Evolutionary conservation across 2,329 filamentous ascomycete genomes (phyloP).

Genomic region (Colletotrichum tabaci): DNA sequence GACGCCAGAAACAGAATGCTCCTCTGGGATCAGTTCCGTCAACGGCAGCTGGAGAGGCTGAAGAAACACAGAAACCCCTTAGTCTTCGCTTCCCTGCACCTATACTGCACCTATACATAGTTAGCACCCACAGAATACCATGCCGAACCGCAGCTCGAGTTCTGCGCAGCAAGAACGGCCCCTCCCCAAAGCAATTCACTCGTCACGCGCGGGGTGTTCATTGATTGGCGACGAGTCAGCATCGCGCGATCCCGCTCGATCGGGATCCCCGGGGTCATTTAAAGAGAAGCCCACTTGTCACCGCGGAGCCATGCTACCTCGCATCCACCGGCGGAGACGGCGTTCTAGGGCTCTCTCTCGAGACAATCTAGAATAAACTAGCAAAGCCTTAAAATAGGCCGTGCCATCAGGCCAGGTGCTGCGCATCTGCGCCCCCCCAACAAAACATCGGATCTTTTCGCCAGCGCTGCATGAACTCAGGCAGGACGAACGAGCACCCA

Average conservation of each 20-base stretch:
- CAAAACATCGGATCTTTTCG: slow-evolving; percentile 3
- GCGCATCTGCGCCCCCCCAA: neutral
- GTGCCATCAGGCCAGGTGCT: neutral
- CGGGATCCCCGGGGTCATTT: neutral
- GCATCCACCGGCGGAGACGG: too few species aligned
- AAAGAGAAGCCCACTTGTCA: neutral
- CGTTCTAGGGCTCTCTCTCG: neutral
- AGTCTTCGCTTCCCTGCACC: neutral
- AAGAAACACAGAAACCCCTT: neutral
- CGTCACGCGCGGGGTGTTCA: neutral
- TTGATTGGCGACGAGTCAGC: slow-evolving; percentile 11
- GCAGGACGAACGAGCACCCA: neutral
- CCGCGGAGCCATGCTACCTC: too few species aligned
- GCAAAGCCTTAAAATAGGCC: neutral
- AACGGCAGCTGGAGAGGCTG: neutral
- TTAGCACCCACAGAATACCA: slow-evolving; percentile 13
- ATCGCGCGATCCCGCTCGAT: neutral
- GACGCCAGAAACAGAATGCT: slow-evolving; percentile 8
- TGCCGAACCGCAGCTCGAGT: slow-evolving; percentile 4
- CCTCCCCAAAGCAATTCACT: neutral
- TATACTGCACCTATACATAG: neutral
- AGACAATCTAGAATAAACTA: slow-evolving; percentile 8
- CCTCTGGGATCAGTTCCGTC: slow-evolving; percentile 1
- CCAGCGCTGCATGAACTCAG: neutral
- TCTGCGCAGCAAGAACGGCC: slow-evolving; percentile 8